Percentiles rank a stretch among this genome's conserved stretches.
These are phyloP conservation scores for Cercophora newfieldiana DNA, from an alignment of 495 filamentous ascomycete genomes.

Conservation along the genomic window DNA sequence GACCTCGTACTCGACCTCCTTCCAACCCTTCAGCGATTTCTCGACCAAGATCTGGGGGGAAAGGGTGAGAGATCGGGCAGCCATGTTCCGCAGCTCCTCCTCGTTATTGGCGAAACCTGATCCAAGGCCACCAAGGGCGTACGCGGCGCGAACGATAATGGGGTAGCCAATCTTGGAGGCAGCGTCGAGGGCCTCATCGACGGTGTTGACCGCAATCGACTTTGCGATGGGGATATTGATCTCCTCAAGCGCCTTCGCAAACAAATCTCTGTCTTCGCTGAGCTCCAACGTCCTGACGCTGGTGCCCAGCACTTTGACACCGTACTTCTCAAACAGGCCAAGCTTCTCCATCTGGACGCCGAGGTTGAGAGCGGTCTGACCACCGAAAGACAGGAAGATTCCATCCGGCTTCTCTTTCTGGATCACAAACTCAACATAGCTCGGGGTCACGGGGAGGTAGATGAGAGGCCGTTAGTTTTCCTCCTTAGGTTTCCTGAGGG, in stretches of 20 bases:
- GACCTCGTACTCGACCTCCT: conserved; percentile 97
- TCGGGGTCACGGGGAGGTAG: conserved; percentile 93
- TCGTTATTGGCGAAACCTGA: conserved; percentile 96
- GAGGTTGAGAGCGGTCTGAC: conserved; percentile 93
- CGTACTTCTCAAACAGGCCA: conserved; percentile 92
- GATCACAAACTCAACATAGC: conserved; percentile 97
- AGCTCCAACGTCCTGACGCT: conserved; percentile 92
- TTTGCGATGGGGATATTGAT: conserved; percentile 97
- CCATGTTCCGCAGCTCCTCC: conserved; percentile 89
- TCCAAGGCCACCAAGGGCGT: conserved; percentile 91
- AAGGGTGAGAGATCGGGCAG: conserved; percentile 89
- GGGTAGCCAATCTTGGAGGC: conserved; percentile 88
- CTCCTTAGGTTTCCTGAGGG: too few relatives aligned
- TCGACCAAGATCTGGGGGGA: conserved; percentile 96
- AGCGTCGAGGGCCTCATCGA: conserved; percentile 87
- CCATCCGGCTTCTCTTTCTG: conserved; percentile 92
- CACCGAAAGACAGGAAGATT: conserved; percentile 96
- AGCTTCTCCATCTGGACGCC: conserved; percentile 97
- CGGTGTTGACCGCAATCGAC: conserved; percentile 84
- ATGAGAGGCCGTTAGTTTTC: too few relatives aligned
- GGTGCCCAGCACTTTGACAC: conserved; percentile 91
- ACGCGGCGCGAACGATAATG: conserved; percentile 95
- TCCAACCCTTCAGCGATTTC: conserved; percentile 99
- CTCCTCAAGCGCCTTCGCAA: conserved; percentile 82
- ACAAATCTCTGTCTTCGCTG: conserved; percentile 94